A percentile compares a stretch with the other conserved stretches of the same genome.
phyloP scores from a whole-genome alignment of 352 stramenopile genomes.

The Phytophthora citrophthora region DNA sequence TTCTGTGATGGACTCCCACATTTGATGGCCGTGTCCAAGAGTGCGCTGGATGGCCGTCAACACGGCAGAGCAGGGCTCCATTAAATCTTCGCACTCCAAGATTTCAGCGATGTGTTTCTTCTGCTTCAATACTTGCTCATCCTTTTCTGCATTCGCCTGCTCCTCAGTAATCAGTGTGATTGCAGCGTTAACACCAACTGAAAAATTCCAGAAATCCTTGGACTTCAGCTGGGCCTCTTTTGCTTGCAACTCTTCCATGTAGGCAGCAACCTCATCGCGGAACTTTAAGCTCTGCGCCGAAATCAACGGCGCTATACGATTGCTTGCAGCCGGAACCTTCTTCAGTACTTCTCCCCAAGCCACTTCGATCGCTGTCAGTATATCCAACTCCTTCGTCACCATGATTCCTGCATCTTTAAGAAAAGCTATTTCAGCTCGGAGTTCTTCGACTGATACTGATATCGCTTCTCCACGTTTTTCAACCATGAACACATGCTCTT shows the following conservation, averaged over 20 bases:
- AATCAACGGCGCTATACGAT: constrained; percentile 72
- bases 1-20: constrained; percentile 90
- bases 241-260: constrained; percentile 77
- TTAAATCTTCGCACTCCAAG: constrained; percentile 92
- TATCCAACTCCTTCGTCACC: constrained; percentile 62
- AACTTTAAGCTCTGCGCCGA: constrained; percentile 67
- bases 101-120: constrained; percentile 92
- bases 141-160: constrained; percentile 38
- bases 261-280: constrained; percentile 79
- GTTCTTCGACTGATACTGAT: constrained; percentile 65
- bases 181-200: constrained; percentile 47
- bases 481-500: constrained; percentile 81
- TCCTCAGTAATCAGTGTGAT: constrained; percentile 55
- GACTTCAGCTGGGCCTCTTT: constrained; percentile 60
- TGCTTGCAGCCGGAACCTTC: constrained; percentile 69
- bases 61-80: constrained; percentile 81
- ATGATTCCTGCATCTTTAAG: constrained; percentile 65
- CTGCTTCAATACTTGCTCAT: constrained; percentile 46
- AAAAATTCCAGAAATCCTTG: constrained; percentile 73
- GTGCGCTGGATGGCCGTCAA: constrained; percentile 79
- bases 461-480: constrained; percentile 78
- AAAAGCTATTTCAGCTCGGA: constrained; percentile 70
- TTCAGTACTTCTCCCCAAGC: constrained; percentile 70
- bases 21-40: constrained; percentile 73
- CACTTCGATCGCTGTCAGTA: constrained; percentile 54